Evolutionary conservation across 2,329 filamentous ascomycete genomes (phyloP).

Genomic region (Epichloe gansuensis): DNA sequence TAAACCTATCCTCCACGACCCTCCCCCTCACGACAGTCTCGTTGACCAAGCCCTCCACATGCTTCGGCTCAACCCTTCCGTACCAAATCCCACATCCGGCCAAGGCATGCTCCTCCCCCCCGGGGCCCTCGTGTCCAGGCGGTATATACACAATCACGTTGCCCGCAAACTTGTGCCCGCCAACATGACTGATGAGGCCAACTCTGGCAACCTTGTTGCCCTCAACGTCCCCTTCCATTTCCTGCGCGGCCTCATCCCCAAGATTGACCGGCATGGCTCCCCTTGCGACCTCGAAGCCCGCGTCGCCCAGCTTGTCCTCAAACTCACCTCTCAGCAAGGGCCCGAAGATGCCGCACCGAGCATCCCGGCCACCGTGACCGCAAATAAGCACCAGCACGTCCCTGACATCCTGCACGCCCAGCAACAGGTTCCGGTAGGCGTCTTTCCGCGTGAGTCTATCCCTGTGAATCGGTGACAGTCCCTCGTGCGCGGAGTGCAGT

Average conservation of each 20-base stretch:
- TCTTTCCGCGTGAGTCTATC: conserved; percentile 38
- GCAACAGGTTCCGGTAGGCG: conserved; percentile 38
- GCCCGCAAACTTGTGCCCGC: conserved; percentile 75
- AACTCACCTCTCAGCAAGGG: conserved; percentile 64
- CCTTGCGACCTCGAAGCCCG: conserved; percentile 35
- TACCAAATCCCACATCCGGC: conserved; percentile 72
- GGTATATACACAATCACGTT: conserved; percentile 76
- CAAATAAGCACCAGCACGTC: conserved; percentile 76
- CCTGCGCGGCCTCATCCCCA: conserved; percentile 1
- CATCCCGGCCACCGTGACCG: conserved; percentile 71
- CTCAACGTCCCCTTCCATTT: conserved; percentile 11
- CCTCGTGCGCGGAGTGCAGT: conserved; percentile 49
- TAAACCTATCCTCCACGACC: conserved; percentile 57
- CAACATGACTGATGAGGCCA: conserved; percentile 64
- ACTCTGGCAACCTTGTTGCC: conserved; percentile 39
- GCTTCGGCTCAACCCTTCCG: conserved; percentile 58
- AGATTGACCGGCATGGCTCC: conserved; percentile 25
- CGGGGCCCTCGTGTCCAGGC: conserved; percentile 29
- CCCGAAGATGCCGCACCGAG: conserved; percentile 68
- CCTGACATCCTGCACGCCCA: conserved; percentile 45
- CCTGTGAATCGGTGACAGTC: conserved; percentile 43
- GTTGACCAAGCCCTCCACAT: conserved; percentile 62
- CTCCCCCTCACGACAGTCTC: conserved; percentile 57
- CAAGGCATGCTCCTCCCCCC: conserved; percentile 40
- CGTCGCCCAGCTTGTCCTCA: conserved; percentile 37